Evolutionary conservation across 441 rosid species (phyloP).

Genomic region (Populus trichocarpa): DNA sequence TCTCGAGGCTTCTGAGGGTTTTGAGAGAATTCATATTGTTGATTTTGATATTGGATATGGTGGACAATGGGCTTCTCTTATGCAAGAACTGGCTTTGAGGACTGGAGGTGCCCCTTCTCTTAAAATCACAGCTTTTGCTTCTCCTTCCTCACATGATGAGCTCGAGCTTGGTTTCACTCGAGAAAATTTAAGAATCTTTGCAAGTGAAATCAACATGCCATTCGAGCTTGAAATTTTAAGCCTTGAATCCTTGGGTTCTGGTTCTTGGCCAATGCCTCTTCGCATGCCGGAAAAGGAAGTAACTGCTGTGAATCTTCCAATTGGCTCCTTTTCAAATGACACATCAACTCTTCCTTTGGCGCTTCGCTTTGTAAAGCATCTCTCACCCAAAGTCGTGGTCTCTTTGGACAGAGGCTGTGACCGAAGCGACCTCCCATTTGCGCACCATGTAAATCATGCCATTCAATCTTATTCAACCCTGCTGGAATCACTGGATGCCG

Average conservation of each 20-base stretch:
- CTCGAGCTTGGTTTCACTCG: conserved; percentile 51
- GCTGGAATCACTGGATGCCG: conserved; percentile 64
- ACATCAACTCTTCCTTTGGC: conserved; percentile 40
- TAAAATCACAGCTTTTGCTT: conserved; percentile 58
- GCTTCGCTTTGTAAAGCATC: conserved; percentile 53
- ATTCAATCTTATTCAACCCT: conserved; percentile 45
- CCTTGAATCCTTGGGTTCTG: conserved; percentile 43
- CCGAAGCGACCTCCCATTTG: conserved; percentile 49
- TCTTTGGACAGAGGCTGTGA: conserved; percentile 53
- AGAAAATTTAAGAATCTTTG: conserved; percentile 51
- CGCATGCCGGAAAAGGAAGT: conserved; percentile 34
- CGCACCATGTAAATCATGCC: conserved; percentile 48
- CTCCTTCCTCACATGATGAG: conserved; percentile 46
- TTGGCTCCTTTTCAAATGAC: conserved; percentile 38
- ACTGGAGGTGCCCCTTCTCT: conserved; percentile 46
- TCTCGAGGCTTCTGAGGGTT: conserved; percentile 51
- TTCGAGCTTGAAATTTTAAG: conserved; percentile 54
- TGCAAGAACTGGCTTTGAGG: conserved; percentile 64
- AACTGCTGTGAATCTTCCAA: conserved; percentile 60
- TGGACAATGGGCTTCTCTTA: conserved; percentile 77
- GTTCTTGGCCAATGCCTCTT: conserved; percentile 32
- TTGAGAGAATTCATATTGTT: conserved; percentile 46
- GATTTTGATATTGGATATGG: conserved; percentile 75
- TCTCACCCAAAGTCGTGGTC: conserved; percentile 58
- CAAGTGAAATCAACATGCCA: conserved; percentile 43